Evolutionary conservation across 192 early-diverging fungal species (phyloP).

Genomic region (Coemansia sp.): DNA sequence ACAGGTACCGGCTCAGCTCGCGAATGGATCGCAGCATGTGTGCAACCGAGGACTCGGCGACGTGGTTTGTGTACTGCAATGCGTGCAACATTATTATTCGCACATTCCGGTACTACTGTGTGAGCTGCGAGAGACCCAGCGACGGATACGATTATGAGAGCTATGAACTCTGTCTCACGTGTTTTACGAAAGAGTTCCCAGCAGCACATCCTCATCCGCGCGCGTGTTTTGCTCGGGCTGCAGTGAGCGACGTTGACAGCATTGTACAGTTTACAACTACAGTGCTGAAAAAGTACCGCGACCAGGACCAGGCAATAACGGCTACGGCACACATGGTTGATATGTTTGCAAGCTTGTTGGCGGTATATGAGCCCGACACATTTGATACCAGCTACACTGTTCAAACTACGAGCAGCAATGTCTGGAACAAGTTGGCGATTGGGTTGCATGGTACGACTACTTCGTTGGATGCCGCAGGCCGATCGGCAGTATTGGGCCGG

Average conservation of each 20-base stretch:
- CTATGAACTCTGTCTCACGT: slow-evolving; percentile 73
- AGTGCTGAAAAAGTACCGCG: slow-evolving; percentile 20
- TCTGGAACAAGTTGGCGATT: slow-evolving; percentile 40
- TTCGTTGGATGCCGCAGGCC: slow-evolving; percentile 8
- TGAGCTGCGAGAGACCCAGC: slow-evolving; percentile 71
- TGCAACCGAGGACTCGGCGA: slow-evolving; percentile 40
- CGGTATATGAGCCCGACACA: slow-evolving; percentile 35
- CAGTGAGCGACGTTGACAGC: slow-evolving; percentile 34
- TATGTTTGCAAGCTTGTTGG: slow-evolving; percentile 13
- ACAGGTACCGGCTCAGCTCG: slow-evolving; percentile 5
- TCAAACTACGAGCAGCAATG: background rate
- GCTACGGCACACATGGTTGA: slow-evolving; percentile 10
- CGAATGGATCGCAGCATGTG: slow-evolving; percentile 5
- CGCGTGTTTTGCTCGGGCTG: slow-evolving; percentile 70
- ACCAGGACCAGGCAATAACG: background rate
- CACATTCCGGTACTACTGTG: slow-evolving; percentile 82
- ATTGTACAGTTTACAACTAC: slow-evolving; percentile 36
- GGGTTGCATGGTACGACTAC: slow-evolving; percentile 50
- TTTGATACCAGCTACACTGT: slow-evolving; percentile 30
- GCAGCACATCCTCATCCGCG: slow-evolving; percentile 73
- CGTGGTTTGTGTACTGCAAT: slow-evolving; percentile 75
- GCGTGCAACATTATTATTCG: slow-evolving; percentile 76
- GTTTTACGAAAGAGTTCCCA: slow-evolving; percentile 71
- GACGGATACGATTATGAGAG: slow-evolving; percentile 66
- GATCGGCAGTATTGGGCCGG: slow-evolving; percentile 20